Conservation (phyloP, 306 rosid genomes). For the Rosa multiflora region DNA sequence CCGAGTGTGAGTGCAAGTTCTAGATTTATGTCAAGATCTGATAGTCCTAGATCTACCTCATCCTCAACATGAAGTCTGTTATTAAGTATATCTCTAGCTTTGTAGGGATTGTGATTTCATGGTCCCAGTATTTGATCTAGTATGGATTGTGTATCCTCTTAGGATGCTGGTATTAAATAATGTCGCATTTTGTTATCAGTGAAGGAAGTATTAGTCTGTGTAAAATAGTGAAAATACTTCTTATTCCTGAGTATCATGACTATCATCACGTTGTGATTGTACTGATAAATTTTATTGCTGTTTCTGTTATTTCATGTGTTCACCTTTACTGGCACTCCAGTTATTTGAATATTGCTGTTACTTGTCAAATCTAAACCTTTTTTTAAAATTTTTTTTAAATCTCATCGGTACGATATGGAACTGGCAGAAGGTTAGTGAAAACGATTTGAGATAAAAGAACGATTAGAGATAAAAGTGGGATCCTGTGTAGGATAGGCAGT, state of each 20-base stretch:
- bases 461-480: too few relatives aligned
- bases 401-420: neutral
- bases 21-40: conserved; percentile 61
- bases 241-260: neutral
- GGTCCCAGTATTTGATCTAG: neutral
- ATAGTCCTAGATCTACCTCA: conserved; percentile 43
- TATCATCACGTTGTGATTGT: neutral
- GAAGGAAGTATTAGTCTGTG: neutral
- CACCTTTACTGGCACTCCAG: neutral
- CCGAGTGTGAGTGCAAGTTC: conserved; percentile 51
- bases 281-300: neutral
- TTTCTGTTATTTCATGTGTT: neutral
- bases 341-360: neutral
- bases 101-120: neutral
- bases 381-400: too few relatives aligned
- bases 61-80: conserved; percentile 30
- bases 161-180: neutral
- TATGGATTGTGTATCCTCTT: neutral
- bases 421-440: too few relatives aligned
- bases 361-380: too few relatives aligned
- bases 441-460: too few relatives aligned
- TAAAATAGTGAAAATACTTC: neutral
- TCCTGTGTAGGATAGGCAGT: too few relatives aligned
- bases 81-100: neutral
- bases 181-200: neutral